These are phyloP conservation scores for Metarhizium rileyi DNA, from an alignment of 2,329 filamentous ascomycete species.

Conservation along the genomic window DNA sequence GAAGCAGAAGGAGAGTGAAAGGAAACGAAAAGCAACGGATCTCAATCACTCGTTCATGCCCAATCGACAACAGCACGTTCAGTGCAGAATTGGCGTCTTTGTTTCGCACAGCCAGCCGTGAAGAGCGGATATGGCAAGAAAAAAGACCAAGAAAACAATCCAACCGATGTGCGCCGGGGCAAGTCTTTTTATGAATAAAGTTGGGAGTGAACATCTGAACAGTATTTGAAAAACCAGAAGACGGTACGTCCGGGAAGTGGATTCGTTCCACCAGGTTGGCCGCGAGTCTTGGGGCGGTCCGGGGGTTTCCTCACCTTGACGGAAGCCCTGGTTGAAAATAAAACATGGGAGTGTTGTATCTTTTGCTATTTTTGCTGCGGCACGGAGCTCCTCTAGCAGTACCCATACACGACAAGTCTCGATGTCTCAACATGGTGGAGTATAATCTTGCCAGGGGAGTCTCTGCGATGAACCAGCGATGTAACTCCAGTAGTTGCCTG, in stretches of 20 bases:
- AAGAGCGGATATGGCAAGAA: not conserved
- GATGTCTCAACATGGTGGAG: not conserved
- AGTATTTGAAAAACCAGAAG: not conserved
- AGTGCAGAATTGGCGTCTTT: not conserved
- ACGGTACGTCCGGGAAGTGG: not conserved
- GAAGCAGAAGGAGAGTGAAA: not conserved
- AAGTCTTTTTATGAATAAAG: not conserved
- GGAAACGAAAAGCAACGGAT: not conserved
- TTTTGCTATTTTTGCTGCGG: not conserved
- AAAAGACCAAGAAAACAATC: not conserved
- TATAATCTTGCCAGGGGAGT: not conserved
- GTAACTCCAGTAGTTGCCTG: not conserved
- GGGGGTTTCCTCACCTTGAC: not conserved
- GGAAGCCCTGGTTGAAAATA: not conserved
- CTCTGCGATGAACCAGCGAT: not conserved
- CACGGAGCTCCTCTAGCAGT: not conserved
- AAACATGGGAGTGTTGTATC: not conserved
- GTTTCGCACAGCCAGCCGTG: conserved; percentile 3
- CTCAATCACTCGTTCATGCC: not conserved
- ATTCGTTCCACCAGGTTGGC: not conserved
- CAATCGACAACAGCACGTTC: not conserved
- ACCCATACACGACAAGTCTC: not conserved
- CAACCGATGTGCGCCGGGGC: not conserved
- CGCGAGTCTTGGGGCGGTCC: not conserved
- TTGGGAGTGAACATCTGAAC: not conserved